These are phyloP conservation scores for Crithidia expoeki DNA, from an alignment of 208 protist genomes.

Conservation along the genomic window DNA sequence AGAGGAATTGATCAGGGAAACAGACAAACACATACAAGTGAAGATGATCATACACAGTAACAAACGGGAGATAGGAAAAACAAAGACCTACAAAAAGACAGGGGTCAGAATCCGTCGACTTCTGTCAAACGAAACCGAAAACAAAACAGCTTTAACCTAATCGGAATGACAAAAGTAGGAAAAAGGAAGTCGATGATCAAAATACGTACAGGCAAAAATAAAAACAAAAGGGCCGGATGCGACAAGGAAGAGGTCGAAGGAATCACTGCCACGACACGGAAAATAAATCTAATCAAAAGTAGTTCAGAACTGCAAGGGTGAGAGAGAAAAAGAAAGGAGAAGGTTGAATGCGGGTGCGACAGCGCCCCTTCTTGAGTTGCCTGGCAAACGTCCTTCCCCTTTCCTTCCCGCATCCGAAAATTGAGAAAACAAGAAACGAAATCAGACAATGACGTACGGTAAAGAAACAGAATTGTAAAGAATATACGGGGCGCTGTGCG, in stretches of 20 bases:
- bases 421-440: neutral
- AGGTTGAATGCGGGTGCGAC: neutral
- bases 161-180: neutral
- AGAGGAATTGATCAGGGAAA: neutral
- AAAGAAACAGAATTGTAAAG: neutral
- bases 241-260: slow-evolving; percentile 1
- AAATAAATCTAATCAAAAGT: too few species aligned
- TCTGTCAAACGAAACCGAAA: neutral
- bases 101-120: too few species aligned
- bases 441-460: neutral
- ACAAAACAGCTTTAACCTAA: neutral
- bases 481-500: neutral
- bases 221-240: slow-evolving; percentile 24
- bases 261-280: neutral
- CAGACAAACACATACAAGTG: neutral
- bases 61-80: neutral
- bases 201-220: slow-evolving; percentile 9
- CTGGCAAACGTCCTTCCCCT: too few species aligned
- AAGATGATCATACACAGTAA: neutral
- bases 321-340: slow-evolving; percentile 7
- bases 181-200: slow-evolving; percentile 19
- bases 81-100: neutral
- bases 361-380: too few species aligned
- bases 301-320: neutral
- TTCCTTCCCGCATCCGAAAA: neutral